phyloP scores from a whole-genome alignment of 2,329 filamentous ascomycete species.

The Alternaria tenuissima region DNA sequence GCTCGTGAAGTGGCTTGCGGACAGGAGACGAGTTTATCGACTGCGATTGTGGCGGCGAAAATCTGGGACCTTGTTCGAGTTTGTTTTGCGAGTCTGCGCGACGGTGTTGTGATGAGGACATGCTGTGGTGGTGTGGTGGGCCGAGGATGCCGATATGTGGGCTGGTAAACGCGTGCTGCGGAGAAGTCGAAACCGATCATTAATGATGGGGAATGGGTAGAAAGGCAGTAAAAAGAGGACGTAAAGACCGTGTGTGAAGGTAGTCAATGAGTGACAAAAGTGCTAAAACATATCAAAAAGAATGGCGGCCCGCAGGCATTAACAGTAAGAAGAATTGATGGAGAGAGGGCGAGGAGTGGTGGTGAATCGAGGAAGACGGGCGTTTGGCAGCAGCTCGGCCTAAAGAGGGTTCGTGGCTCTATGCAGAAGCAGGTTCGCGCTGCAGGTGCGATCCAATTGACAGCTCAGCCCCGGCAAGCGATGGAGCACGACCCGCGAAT shows the following conservation, averaged over 20 bases:
- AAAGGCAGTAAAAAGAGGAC: conserved; percentile 21
- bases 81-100: conserved; percentile 38
- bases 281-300: conserved; percentile 49
- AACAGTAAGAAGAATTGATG: conserved; percentile 41
- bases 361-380: conserved; percentile 37
- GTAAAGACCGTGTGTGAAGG: conserved; percentile 33
- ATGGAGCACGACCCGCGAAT: conserved; percentile 38
- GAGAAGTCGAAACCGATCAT: conserved; percentile 40
- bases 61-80: conserved; percentile 39
- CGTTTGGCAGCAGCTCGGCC: conserved; percentile 31
- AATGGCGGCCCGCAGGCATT: conserved; percentile 48
- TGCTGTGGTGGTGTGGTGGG: conserved; percentile 34
- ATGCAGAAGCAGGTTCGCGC: conserved; percentile 36
- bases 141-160: conserved; percentile 32
- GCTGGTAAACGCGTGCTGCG: conserved; percentile 31
- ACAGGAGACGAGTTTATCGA: conserved; percentile 42
- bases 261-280: conserved; percentile 46
- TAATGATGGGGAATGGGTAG: conserved; percentile 36
- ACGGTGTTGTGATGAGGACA: conserved; percentile 39
- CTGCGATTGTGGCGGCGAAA: conserved; percentile 40
- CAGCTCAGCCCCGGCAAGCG: conserved; percentile 33
- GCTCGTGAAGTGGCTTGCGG: conserved; percentile 50
- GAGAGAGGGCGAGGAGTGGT: conserved; percentile 40
- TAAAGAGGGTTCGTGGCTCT: conserved; percentile 34
- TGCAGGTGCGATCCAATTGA: conserved; percentile 47